Conservation (phyloP, 176 grass and related monocot genomes). For the Chrysopogon serrulatus region DNA sequence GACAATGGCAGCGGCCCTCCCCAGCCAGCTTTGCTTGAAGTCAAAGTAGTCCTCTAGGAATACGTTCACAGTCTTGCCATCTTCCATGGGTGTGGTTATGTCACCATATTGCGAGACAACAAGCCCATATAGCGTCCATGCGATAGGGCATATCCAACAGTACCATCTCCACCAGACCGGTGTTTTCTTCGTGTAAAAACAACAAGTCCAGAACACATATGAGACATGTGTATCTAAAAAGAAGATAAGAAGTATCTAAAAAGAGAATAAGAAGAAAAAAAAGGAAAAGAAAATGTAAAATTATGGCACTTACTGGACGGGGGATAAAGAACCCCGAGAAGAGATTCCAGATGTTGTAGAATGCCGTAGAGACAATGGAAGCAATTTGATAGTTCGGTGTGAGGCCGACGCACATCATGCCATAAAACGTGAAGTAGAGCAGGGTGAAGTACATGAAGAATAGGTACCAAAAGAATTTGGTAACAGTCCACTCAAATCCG, state of each 20-base stretch:
- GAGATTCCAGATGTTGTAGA: background rate
- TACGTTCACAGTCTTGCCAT: background rate
- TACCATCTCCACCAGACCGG: constrained; percentile 64
- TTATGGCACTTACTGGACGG: background rate
- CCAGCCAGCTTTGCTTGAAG: constrained; percentile 37
- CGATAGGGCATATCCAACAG: constrained; percentile 35
- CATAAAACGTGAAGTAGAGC: background rate
- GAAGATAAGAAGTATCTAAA: no score
- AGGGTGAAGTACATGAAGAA: background rate
- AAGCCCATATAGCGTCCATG: constrained; percentile 55
- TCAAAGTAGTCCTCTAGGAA: constrained; percentile 41
- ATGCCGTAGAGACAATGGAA: background rate
- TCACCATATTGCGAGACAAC: constrained; percentile 48
- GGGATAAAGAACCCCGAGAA: background rate
- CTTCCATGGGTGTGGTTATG: background rate
- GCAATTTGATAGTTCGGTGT: background rate
- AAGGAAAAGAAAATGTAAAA: background rate
- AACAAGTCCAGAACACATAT: background rate
- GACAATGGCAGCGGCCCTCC: constrained; percentile 30
- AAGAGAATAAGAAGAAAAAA: no score
- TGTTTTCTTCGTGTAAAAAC: constrained; percentile 11
- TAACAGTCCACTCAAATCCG: background rate
- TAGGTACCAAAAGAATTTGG: constrained; percentile 2
- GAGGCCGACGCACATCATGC: background rate
- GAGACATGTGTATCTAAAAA: background rate